Percentiles rank a stretch among this genome's conserved stretches.
phyloP scores from a whole-genome alignment of 805 yeast species.

The Candida incommunis region DNA sequence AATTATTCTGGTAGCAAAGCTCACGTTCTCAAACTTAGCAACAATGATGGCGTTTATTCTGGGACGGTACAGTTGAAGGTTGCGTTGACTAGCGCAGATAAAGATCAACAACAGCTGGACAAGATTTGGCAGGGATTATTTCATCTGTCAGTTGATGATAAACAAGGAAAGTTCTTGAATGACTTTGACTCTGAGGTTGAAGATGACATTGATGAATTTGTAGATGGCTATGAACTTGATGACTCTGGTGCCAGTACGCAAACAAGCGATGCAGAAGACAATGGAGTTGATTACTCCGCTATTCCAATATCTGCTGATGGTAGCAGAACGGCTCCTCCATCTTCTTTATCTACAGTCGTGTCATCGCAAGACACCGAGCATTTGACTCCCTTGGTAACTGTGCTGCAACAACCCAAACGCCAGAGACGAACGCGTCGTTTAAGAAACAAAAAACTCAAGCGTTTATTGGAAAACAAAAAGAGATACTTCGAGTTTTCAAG shows the following conservation, averaged over 20 bases:
- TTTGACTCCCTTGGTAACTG: neutral
- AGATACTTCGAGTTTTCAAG: slow-evolving; percentile 13
- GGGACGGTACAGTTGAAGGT: neutral
- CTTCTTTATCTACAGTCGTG: neutral
- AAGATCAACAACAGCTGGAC: neutral
- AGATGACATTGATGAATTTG: slow-evolving; percentile 1
- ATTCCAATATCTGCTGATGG: neutral
- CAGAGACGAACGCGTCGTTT: neutral
- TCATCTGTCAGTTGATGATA: neutral
- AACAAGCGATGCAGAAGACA: slow-evolving; percentile 2
- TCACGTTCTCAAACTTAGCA: neutral
- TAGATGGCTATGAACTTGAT: neutral
- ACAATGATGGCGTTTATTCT: neutral
- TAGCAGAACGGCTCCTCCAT: neutral
- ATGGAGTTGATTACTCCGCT: neutral
- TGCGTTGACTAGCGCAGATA: slow-evolving; percentile 1
- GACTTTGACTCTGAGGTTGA: slow-evolving; percentile 1
- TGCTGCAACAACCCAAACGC: neutral
- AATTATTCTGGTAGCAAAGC: neutral
- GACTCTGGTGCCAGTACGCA: slow-evolving; percentile 1
- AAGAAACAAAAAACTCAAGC: slow-evolving; percentile 1
- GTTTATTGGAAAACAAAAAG: slow-evolving; percentile 3
- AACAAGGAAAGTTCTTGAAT: neutral
- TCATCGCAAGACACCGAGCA: no score
- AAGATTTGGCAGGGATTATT: neutral